A percentile compares a stretch with the other conserved stretches of the same genome.
Evolutionary conservation across 2,329 filamentous ascomycete species (phyloP).

Genomic region (Trichoderma sp.): DNA sequence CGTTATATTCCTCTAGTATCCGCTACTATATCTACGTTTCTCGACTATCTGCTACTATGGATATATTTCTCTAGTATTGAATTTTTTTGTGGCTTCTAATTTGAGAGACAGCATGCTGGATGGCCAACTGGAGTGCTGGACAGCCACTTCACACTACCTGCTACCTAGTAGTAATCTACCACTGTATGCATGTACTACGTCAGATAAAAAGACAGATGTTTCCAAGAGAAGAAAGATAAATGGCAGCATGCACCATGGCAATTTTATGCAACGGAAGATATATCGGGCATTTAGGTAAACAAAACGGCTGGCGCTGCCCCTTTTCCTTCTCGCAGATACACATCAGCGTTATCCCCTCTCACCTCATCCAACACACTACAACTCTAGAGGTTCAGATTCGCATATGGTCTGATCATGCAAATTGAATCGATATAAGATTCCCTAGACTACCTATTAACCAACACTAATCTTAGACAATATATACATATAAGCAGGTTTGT

Average conservation of each 20-base stretch:
- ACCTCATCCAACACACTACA: not conserved
- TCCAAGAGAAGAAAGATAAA: not conserved
- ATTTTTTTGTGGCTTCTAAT: too few relatives aligned
- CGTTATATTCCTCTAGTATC: not conserved
- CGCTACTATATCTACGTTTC: not conserved
- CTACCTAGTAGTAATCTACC: too few relatives aligned
- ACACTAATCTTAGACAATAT: not conserved
- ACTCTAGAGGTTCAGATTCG: accelerated
- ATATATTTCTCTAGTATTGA: too few relatives aligned
- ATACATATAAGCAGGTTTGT: conserved; percentile 3
- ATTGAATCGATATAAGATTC: not conserved
- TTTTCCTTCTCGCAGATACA: not conserved
- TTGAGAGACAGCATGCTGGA: not conserved
- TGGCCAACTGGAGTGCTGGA: not conserved
- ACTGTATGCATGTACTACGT: too few relatives aligned
- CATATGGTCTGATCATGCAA: not conserved
- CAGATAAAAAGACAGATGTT: not conserved
- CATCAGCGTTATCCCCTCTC: not conserved
- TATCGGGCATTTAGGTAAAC: not conserved
- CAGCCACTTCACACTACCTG: too few relatives aligned
- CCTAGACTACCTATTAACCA: not conserved
- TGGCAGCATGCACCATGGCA: not conserved
- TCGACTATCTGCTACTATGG: not conserved
- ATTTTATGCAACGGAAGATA: not conserved
- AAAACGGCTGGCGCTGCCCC: too few relatives aligned